phyloP scores from a whole-genome alignment of 2,329 filamentous ascomycete species.

The Calonectria crousiana region DNA sequence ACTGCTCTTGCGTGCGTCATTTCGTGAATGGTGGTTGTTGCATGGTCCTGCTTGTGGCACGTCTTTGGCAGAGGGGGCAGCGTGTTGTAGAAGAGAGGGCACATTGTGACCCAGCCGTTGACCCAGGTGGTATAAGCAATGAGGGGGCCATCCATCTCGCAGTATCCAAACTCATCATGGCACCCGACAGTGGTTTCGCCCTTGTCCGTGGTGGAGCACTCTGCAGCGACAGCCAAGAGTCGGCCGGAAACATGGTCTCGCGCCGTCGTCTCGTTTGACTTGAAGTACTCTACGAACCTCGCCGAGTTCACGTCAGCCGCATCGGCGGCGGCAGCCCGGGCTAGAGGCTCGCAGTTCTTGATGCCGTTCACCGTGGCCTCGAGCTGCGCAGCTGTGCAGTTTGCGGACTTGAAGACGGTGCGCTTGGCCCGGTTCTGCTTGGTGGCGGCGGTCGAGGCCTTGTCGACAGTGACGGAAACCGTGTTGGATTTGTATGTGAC shows the following conservation, averaged over 20 bases:
- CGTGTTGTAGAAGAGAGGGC: constrained; percentile 31
- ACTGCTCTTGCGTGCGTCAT: constrained; percentile 36
- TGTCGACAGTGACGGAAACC: constrained; percentile 17
- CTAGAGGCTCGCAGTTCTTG: constrained; percentile 30
- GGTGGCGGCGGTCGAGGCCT: constrained; percentile 11
- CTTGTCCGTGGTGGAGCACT: constrained; percentile 25
- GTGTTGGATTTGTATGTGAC: constrained; percentile 20
- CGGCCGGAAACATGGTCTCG: constrained; percentile 32
- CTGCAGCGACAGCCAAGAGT: constrained; percentile 32
- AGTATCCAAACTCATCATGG: constrained; percentile 20
- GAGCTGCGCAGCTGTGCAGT: constrained; percentile 19
- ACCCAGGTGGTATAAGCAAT: constrained; percentile 38
- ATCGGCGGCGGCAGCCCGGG: constrained; percentile 32
- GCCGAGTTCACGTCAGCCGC: constrained; percentile 23
- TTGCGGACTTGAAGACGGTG: background rate
- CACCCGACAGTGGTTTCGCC: constrained; percentile 26
- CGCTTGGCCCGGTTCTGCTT: constrained; percentile 20
- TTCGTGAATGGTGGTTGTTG: constrained; percentile 34
- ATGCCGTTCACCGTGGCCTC: constrained; percentile 24
- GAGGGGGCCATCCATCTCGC: constrained; percentile 28
- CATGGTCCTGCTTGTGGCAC: constrained; percentile 40
- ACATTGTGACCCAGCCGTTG: constrained; percentile 34
- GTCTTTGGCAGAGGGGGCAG: constrained; percentile 20
- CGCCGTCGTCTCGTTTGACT: constrained; percentile 33
- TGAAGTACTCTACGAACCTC: constrained; percentile 38